Base-by-base conservation (phyloP, 2,329 filamentous ascomycete species). In the Didymella pinodella region DNA sequence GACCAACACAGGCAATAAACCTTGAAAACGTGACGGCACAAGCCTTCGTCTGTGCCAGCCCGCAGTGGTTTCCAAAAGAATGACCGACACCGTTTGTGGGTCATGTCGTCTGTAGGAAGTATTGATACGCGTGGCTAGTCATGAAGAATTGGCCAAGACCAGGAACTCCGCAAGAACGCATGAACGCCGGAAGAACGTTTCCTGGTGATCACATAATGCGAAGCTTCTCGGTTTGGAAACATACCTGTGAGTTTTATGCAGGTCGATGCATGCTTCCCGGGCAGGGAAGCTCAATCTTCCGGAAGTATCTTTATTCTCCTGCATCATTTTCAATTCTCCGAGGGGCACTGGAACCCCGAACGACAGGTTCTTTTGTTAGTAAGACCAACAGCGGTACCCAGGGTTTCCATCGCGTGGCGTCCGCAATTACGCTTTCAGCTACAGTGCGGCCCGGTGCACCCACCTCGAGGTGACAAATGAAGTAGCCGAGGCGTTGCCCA, bases 361-460 rank as follows among this genome's bases (percentile, higher is more conserved):
- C 46, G 18, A 44, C 44, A 53, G 50, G 32, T 46, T 53, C 29
- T 48, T 28, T 18, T 22, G 31, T 49, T 46, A 46, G 44, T 47
- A 40, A 45, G 12, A 44, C 2, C 14, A 38, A 40, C 12, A 38
- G 28, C 48, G 4, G 31, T 47, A n/a, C n/a, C 53, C 31, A 31
- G 52, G 53, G 14, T 44, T 38, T 22, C n/a, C 45, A 48, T 64
- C 46, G 54, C 50, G 50, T 57, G 63, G 57, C 50, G 45, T 29
- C 38, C 55, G 32, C 47, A 49, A 51, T 48, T 57, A 62, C 56
- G 50, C 51, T 54, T 57, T 61, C 54, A 57, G 57, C 59, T 65
- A 64, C 61, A 65, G 61, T 50, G 59, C 65, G 65, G 65, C 54
- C 59, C 63, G 61, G 50, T 60, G 55, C 49, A 59, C 65, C 59